phyloP scores from a whole-genome alignment of 257 asterid species.

The Solanum boliviense region DNA sequence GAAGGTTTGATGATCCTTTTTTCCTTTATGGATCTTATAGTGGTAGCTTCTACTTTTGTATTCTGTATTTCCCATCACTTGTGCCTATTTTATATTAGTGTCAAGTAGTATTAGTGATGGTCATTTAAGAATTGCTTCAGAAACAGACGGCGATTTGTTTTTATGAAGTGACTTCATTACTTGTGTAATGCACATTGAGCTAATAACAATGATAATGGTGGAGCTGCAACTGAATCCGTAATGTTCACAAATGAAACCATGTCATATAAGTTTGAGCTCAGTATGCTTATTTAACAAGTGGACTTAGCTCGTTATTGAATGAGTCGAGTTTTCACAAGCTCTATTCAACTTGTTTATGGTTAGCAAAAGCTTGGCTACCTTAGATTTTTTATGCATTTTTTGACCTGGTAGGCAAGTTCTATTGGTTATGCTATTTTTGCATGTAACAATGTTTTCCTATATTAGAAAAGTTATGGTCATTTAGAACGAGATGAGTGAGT shows the following conservation, averaged over 20 bases:
- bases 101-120: neutral
- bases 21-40: neutral
- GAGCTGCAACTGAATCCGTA: neutral
- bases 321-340: neutral
- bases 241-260: neutral
- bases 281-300: neutral
- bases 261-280: neutral
- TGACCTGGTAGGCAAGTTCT: neutral
- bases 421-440: neutral
- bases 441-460: neutral
- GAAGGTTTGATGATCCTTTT: neutral
- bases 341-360: neutral
- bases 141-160: neutral
- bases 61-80: neutral
- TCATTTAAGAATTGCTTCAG: neutral
- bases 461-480: neutral
- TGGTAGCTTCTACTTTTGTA: neutral
- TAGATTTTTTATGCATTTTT: neutral
- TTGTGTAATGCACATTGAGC: neutral
- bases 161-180: neutral
- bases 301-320: neutral
- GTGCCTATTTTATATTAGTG: neutral
- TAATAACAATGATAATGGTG: neutral
- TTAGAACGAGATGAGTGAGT: neutral
- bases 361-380: neutral